Evolutionary conservation across 2,329 filamentous ascomycete genomes (phyloP).

Genomic region (Drechslera avenae): DNA sequence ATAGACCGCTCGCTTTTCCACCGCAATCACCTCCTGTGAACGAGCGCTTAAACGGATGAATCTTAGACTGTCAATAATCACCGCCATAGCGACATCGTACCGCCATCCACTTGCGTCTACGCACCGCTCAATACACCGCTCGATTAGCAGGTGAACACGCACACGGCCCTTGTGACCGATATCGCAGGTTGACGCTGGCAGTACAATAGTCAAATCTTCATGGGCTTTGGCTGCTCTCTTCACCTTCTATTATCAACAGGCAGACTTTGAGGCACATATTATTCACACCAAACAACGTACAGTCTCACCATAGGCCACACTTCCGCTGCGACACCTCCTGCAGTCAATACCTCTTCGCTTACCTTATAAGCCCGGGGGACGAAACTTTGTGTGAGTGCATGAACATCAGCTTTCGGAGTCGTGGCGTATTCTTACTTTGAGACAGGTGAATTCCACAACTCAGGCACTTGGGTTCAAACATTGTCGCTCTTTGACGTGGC

Average conservation of each 20-base stretch:
- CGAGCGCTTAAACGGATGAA: neutral
- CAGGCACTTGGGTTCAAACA: neutral
- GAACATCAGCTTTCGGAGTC: neutral
- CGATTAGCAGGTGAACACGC: neutral
- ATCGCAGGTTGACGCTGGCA: conserved; percentile 4
- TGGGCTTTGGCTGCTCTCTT: conserved; percentile 4
- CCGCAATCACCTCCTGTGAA: neutral
- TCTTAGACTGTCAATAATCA: neutral
- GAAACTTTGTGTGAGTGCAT: neutral
- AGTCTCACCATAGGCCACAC: neutral
- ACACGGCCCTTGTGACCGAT: conserved; percentile 9
- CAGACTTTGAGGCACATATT: neutral
- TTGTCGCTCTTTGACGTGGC: neutral
- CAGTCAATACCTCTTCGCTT: neutral
- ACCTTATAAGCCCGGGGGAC: neutral
- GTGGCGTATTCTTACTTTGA: neutral
- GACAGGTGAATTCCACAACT: neutral
- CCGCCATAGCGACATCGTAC: neutral
- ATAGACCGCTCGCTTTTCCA: neutral
- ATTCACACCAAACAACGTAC: conserved; percentile 15
- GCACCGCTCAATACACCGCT: conserved; percentile 18
- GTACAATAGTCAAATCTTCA: conserved; percentile 10
- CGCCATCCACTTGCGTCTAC: neutral
- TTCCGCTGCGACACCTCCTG: neutral
- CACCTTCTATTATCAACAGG: conserved; percentile 11